Evolutionary conservation across 2,329 filamentous ascomycete species (phyloP).

Genomic region (Exserohilum turcica): DNA sequence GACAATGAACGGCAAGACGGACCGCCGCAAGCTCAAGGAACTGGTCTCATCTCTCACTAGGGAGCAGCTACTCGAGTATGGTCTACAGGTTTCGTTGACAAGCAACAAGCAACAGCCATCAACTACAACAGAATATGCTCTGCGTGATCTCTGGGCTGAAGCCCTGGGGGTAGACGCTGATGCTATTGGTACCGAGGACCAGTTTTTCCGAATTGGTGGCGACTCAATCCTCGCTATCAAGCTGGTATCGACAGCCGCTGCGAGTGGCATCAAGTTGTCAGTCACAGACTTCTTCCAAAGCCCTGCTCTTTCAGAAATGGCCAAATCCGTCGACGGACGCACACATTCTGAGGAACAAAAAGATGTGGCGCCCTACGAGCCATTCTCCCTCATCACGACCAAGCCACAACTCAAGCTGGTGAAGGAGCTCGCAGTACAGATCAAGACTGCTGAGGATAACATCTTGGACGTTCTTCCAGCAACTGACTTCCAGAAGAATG

Average conservation of each 20-base stretch:
- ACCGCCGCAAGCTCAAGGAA: constrained; percentile 25
- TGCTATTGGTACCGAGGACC: constrained; percentile 24
- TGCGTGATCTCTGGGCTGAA: constrained; percentile 15
- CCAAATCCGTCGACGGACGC: not conserved
- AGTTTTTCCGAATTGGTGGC: constrained; percentile 50
- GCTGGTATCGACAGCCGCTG: not conserved
- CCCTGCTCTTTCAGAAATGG: not conserved
- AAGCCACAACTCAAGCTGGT: not conserved
- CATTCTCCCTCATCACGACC: too few relatives aligned
- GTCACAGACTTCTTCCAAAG: not conserved
- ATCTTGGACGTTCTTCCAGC: not conserved
- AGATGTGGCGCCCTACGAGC: too few relatives aligned
- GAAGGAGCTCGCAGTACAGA: not conserved
- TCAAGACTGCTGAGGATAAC: not conserved
- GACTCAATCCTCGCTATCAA: constrained; percentile 48
- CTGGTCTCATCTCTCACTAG: not conserved
- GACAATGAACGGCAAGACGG: constrained; percentile 45
- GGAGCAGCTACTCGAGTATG: not conserved
- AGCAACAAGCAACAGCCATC: constrained; percentile 14
- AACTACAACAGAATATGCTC: not conserved
- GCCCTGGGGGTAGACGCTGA: constrained; percentile 12
- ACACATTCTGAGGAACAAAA: not conserved
- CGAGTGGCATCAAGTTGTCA: not conserved
- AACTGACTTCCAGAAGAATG: not conserved
- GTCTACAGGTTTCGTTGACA: not conserved